These are phyloP conservation scores for Pinus taeda DNA, from an alignment of 75 land plant genomes.

Conservation along the genomic window DNA sequence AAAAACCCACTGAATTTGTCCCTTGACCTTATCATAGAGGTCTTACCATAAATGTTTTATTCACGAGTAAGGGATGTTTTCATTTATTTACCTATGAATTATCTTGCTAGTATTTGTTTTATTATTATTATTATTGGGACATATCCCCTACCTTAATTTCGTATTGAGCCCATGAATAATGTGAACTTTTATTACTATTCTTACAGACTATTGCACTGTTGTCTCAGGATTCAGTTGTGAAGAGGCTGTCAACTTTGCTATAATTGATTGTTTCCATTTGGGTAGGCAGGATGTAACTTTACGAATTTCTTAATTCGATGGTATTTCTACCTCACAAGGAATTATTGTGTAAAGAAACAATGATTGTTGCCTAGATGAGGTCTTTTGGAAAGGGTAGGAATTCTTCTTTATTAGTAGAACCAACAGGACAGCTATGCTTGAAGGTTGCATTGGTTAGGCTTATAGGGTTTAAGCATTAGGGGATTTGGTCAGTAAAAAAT, in stretches of 20 bases:
- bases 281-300: conserved; percentile 75
- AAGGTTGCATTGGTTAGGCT: conserved; percentile 71
- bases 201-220: neutral
- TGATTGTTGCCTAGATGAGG: conserved; percentile 27
- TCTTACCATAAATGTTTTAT: conserved; percentile 94
- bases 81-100: neutral
- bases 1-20: conserved; percentile 83
- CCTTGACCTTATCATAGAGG: conserved; percentile 30
- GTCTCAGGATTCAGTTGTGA: conserved; percentile 90
- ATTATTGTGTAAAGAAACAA: conserved; percentile 85
- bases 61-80: conserved; percentile 55
- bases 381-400: conserved; percentile 10
- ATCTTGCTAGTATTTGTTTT: too few species aligned
- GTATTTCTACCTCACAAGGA: conserved; percentile 91
- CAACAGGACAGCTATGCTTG: conserved; percentile 24
- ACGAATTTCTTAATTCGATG: conserved; percentile 69
- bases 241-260: conserved; percentile 93
- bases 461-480: conserved; percentile 66
- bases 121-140: neutral
- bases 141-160: neutral
- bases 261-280: conserved; percentile 84
- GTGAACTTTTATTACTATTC: neutral
- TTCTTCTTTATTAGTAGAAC: conserved; percentile 20
- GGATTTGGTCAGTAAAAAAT: conserved; percentile 56
- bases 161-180: neutral